Evolutionary conservation across 2,329 filamentous ascomycete genomes (phyloP).

Genomic region (Pseudonectria foliicola): DNA sequence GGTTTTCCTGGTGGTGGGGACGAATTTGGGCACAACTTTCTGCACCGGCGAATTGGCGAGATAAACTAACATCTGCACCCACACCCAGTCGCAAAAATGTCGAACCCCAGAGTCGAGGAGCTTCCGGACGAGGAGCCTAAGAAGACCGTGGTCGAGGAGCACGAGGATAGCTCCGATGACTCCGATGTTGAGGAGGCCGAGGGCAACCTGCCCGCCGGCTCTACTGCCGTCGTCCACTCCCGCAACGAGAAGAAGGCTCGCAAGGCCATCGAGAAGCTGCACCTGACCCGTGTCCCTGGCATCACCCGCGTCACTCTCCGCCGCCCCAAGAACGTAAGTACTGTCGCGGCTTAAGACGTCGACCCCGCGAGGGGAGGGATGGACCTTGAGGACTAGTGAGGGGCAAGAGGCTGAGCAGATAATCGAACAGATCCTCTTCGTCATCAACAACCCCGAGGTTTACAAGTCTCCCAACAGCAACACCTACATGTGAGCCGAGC

Average conservation of each 20-base stretch:
- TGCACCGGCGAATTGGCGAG: slow-evolving; percentile 14
- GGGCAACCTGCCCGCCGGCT: slow-evolving; percentile 70
- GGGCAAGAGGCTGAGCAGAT: slow-evolving; percentile 15
- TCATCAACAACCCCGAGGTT: slow-evolving; percentile 99
- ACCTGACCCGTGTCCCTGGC: slow-evolving; percentile 89
- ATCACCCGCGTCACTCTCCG: slow-evolving; percentile 98
- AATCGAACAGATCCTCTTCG: slow-evolving; percentile 78
- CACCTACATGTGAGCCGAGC: slow-evolving; percentile 89
- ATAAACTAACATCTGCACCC: slow-evolving; percentile 22
- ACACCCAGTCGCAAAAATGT: slow-evolving; percentile 60
- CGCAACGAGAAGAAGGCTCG: slow-evolving; percentile 99
- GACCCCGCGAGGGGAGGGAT: slow-evolving; percentile 3
- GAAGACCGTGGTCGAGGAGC: slow-evolving; percentile 72
- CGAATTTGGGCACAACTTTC: slow-evolving; percentile 12
- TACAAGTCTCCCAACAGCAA: slow-evolving; percentile 99
- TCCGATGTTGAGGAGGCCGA: slow-evolving; percentile 79
- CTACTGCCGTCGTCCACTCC: slow-evolving; percentile 86
- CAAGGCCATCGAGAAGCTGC: slow-evolving; percentile 98
- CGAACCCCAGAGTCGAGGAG: slow-evolving; percentile 97
- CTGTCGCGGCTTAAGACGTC: background rate
- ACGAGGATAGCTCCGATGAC: slow-evolving; percentile 65
- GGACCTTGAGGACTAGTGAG: background rate
- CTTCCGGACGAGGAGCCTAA: slow-evolving; percentile 84
- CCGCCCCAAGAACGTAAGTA: slow-evolving; percentile 96
- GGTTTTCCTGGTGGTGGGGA: slow-evolving; percentile 10